Percentiles rank a stretch among this genome's conserved stretches.
These are phyloP conservation scores for Excoecaria agallocha DNA, from an alignment of 345 rosid genomes.

Conservation along the genomic window DNA sequence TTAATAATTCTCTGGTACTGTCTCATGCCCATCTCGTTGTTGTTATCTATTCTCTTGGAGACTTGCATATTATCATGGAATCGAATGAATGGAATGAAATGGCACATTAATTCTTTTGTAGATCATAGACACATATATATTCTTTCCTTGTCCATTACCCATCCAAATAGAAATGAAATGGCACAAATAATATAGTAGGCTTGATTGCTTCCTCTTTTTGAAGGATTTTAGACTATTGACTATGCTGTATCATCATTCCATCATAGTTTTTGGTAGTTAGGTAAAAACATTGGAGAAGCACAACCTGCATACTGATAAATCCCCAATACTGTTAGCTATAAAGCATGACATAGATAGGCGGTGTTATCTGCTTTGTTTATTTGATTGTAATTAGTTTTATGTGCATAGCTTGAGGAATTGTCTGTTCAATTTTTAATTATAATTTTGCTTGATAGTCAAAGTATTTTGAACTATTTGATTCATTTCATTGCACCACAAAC, in stretches of 20 bases:
- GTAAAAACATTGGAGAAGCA: not conserved
- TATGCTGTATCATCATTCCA: not conserved
- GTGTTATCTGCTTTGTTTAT: too few relatives aligned
- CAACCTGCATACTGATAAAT: not conserved
- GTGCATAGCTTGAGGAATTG: not conserved
- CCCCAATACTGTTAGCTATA: not conserved
- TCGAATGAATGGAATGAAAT: not conserved
- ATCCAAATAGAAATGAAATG: not conserved
- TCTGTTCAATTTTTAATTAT: not conserved
- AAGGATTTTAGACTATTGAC: not conserved
- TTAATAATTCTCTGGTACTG: constrained; percentile 69
- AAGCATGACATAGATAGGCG: not conserved
- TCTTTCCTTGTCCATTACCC: not conserved
- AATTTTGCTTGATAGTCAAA: not conserved
- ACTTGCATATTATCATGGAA: not conserved
- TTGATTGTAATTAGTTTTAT: not conserved
- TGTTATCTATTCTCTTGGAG: constrained; percentile 4
- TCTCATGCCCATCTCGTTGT: constrained; percentile 1
- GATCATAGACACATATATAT: not conserved
- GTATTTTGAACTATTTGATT: not conserved
- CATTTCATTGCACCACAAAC: constrained; percentile 9
- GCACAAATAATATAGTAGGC: not conserved
- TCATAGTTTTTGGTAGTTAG: not conserved
- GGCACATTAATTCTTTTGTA: not conserved
- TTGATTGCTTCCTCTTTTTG: not conserved